A percentile compares a stretch with the other conserved stretches of the same genome.
phyloP scores from a whole-genome alignment of 495 filamentous ascomycete genomes.

The Lepraria neglecta region DNA sequence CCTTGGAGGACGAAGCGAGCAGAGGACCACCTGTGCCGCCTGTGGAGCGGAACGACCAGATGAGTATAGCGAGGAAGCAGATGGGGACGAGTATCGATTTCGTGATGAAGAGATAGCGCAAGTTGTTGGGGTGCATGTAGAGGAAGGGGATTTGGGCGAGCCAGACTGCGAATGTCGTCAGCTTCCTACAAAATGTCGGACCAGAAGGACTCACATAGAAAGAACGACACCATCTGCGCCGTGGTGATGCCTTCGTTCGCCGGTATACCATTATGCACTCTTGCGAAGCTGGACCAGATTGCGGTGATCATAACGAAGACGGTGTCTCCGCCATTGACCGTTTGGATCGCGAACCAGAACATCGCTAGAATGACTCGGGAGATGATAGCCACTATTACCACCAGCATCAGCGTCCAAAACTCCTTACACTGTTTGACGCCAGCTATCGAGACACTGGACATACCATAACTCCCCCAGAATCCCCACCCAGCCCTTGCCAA shows the following conservation, averaged over 20 bases:
- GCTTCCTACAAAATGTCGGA: background rate
- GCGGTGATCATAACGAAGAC: conserved; percentile 61
- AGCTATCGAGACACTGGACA: background rate
- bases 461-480: conserved; percentile 57
- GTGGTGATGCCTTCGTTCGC: conserved; percentile 56
- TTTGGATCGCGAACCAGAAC: conserved; percentile 69
- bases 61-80: conserved; percentile 43
- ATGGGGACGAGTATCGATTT: conserved; percentile 43
- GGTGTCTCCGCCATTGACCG: conserved; percentile 59
- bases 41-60: conserved; percentile 41
- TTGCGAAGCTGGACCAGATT: conserved; percentile 58
- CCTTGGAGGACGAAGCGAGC: conserved; percentile 20
- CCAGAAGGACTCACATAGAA: conserved; percentile 42
- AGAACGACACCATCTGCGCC: conserved; percentile 56
- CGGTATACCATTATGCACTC: conserved; percentile 50
- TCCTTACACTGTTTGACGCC: too few species aligned
- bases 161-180: conserved; percentile 29
- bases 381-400: conserved; percentile 48
- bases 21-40: conserved; percentile 22
- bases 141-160: conserved; percentile 43
- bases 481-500: conserved; percentile 61
- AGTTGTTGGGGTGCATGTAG: conserved; percentile 41
- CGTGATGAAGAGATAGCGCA: conserved; percentile 42
- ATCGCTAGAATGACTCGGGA: conserved; percentile 61
- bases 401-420: background rate